Base-by-base conservation (phyloP, 2,329 filamentous ascomycete genomes). In the Calonectria multiphialidica region DNA sequence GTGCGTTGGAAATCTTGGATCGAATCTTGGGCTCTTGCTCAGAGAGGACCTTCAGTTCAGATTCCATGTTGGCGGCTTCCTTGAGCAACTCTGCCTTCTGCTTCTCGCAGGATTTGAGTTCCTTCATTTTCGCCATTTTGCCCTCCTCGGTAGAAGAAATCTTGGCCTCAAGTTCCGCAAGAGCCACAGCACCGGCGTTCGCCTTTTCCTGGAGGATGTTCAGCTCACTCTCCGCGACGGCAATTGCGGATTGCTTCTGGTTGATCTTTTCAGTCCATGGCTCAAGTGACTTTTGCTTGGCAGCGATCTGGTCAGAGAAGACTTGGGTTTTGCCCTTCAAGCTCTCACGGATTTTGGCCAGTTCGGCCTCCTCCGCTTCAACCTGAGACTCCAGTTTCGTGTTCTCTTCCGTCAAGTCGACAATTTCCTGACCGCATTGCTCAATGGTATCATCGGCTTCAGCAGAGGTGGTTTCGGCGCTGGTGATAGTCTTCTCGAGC, bases 201-300 rank as follows among this genome's bases (percentile, higher is more conserved):
- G 95, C 94, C 81, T 95, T 95, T 81, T 99, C 97, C 47, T 91
- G 90, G 9, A 99, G 89, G 70, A 99, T 98, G 72, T 95, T 93
- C 77, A 98, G 90, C 83, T 99, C 96, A 83, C 95, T 98, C 82
- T 98, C 94, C 1, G 97, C 95, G 13, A 99, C 96, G 5, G 96
- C 96, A 76, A 98, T 97, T 4, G 94, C 92, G 0, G 96, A 98
- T 80, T 97, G 94, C 83, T 98, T 98, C 81, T 98, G 93, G 83
- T 97, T 98, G 86, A 99, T 96, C 85, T 97, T 98, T 76, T 95
- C 95, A 77, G 93, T 96, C 97, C 97, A 99, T 0, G 97, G 97
- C 84, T 98, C 96, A 13, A 99, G 88, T 1, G 95, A 93, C 84
- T 97, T 98, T 81, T 99, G 97, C 85, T 98, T 98, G 5, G 89